Percentiles rank a stretch among this genome's conserved stretches.
These are phyloP conservation scores for Ophiostoma piceae DNA, from an alignment of 2,329 filamentous ascomycete species.

Conservation along the genomic window DNA sequence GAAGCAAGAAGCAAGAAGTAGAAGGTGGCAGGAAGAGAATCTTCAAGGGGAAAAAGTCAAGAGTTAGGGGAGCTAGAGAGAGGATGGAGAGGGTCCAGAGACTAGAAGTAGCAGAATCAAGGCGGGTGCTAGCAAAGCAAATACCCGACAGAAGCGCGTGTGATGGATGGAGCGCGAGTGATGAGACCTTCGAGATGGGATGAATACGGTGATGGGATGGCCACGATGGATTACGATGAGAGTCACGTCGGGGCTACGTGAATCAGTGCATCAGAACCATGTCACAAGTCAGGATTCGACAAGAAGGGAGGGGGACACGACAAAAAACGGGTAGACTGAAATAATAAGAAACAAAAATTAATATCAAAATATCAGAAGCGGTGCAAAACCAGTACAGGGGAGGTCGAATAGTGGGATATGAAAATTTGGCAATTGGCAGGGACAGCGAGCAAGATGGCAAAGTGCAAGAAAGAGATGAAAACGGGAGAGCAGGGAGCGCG, in stretches of 20 bases:
- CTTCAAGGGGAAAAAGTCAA: neutral
- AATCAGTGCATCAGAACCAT: neutral
- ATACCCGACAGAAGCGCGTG: slow-evolving; percentile 10
- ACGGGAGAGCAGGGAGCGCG: neutral
- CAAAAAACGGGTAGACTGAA: neutral
- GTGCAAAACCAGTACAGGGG: neutral
- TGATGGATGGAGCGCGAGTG: neutral
- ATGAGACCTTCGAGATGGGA: neutral
- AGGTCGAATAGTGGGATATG: neutral
- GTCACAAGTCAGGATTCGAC: neutral
- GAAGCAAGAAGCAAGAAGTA: neutral
- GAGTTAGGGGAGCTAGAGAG: neutral
- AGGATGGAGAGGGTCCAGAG: neutral
- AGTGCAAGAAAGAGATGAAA: neutral
- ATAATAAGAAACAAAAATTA: neutral
- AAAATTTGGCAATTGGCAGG: neutral
- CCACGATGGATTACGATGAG: neutral
- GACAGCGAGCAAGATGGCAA: neutral
- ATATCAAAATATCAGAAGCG: neutral
- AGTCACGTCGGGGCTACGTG: neutral
- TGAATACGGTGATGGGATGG: neutral
- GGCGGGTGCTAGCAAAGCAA: neutral
- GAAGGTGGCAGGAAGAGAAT: neutral
- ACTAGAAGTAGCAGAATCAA: neutral
- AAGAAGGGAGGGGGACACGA: neutral